phyloP scores from a whole-genome alignment of 164 flowering plant species.

The Stephania cephalantha region DNA sequence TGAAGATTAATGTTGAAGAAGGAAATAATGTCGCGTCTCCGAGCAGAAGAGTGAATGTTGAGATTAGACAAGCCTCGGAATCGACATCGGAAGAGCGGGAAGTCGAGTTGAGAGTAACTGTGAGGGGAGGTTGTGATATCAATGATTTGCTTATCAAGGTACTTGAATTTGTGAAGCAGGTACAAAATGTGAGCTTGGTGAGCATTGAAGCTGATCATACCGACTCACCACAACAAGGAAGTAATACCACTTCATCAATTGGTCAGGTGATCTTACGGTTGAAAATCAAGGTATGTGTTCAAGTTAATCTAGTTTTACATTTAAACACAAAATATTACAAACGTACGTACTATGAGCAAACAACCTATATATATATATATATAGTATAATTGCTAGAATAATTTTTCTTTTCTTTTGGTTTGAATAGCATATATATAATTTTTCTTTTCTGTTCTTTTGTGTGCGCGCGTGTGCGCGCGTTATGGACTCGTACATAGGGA shows the following conservation, averaged over 20 bases:
- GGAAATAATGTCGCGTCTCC: slow-evolving; percentile 13
- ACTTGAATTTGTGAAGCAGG: slow-evolving; percentile 47
- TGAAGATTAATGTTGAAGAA: background rate
- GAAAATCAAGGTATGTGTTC: slow-evolving; percentile 30
- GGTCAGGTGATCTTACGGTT: slow-evolving; percentile 30
- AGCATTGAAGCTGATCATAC: slow-evolving; percentile 40
- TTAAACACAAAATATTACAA: background rate
- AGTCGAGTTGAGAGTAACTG: slow-evolving; percentile 36
- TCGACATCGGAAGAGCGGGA: slow-evolving; percentile 31
- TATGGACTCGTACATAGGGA: too few species aligned
- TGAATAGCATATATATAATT: background rate
- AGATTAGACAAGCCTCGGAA: slow-evolving; percentile 22
- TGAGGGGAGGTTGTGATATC: slow-evolving; percentile 27
- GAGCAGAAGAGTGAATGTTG: slow-evolving; percentile 27
- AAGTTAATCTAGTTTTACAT: background rate
- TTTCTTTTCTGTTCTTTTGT: too few species aligned
- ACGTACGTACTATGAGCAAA: background rate
- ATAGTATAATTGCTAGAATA: too few species aligned
- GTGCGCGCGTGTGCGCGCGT: too few species aligned
- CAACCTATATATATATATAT: too few species aligned
- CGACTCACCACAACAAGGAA: slow-evolving; percentile 10
- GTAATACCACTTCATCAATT: slow-evolving; percentile 9
- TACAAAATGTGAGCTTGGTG: slow-evolving; percentile 30
- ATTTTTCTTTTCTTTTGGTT: background rate
- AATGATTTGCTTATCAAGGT: slow-evolving; percentile 33